Evolutionary conservation across 2,329 filamentous ascomycete species (phyloP), one percentile per base, ranked within the genome.

Genomic region (Talaromyces sp.): DNA sequence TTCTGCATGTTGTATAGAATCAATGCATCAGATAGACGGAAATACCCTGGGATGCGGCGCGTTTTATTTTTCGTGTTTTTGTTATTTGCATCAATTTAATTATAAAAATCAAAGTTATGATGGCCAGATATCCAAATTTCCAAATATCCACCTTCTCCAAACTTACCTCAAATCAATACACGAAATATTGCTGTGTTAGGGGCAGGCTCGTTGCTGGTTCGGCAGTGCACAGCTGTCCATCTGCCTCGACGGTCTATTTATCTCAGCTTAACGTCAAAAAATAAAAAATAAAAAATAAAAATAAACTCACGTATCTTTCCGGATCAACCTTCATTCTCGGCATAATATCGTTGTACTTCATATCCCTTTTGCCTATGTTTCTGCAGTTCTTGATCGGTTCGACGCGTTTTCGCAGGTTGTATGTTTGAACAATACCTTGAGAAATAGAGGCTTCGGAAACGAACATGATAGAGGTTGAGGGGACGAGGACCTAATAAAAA

Each of bases 301-400:
- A 4, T 9, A 12, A 18, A 79, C 81, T 78, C 68, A 83, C 79
- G 79, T 97, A 98, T 70, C 85, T 88, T 82, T 98, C 94, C 5
- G 94, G 90, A 75, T 98, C 93, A 63, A 98, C 93, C 69, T 82
- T 87, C 91, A 98, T 97, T 78, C 83, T 86, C 14, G 94, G 94
- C 85, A 87, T 92, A 60, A 78, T 77, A 70, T 92, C 87, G 75
- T 97, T 97, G 76, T 87, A 93, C 72, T 91, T 92, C 92, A 97
- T 96, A 76, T 97, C 90, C 68, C 78, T 82, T 83, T 97, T 97
- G 51, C 88, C 82, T 52, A 96, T 83, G 34, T 75, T 84, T 63
- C 93, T 83, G 75, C 92, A 96, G 61, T 85, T 85, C 71, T 83
- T 87, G 56, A 97, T 92, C 3, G 91, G 81, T 78, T 95, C 91